A percentile compares a stretch with the other conserved stretches of the same genome.
phyloP scores from a whole-genome alignment of 176 grass and related monocot genomes.

The Zea luxurians region DNA sequence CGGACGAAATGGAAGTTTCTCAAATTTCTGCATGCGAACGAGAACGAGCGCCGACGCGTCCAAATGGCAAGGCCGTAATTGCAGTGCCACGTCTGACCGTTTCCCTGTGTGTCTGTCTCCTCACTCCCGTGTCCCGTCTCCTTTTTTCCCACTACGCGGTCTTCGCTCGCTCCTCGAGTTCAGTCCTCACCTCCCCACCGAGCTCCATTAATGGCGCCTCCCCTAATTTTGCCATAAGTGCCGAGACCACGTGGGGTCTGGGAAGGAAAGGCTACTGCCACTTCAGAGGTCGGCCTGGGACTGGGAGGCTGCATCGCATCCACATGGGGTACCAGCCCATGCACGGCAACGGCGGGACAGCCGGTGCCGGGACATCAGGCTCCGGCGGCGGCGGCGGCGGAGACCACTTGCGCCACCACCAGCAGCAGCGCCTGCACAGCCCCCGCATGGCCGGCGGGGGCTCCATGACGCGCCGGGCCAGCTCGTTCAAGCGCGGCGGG shows the following conservation, averaged over 20 bases:
- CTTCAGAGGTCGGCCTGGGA: background rate
- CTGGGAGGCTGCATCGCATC: background rate
- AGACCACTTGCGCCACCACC: conserved; percentile 40
- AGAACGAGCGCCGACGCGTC: conserved; percentile 20
- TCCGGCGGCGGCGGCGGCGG: background rate
- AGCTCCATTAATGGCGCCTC: conserved; percentile 71
- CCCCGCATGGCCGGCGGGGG: conserved; percentile 67
- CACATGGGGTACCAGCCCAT: conserved; percentile 78
- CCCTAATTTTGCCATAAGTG: conserved; percentile 24
- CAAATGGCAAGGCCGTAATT: conserved; percentile 49
- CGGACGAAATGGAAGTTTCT: background rate
- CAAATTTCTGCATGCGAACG: background rate
- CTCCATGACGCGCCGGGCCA: conserved; percentile 87
- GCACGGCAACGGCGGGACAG: conserved; percentile 47
- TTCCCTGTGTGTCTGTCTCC: conserved; percentile 18
- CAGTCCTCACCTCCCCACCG: conserved; percentile 33
- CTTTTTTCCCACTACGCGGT: conserved; percentile 12
- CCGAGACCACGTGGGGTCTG: conserved; percentile 1
- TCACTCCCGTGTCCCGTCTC: background rate
- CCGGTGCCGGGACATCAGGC: conserved; percentile 16
- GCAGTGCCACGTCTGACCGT: conserved; percentile 19
- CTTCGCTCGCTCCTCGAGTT: background rate
- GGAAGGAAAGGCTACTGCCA: background rate
- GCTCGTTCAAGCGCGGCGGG: conserved; percentile 82
- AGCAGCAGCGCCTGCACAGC: conserved; percentile 60